phyloP scores from a whole-genome alignment of 495 filamentous ascomycete species.

The Penicillium fimorum region DNA sequence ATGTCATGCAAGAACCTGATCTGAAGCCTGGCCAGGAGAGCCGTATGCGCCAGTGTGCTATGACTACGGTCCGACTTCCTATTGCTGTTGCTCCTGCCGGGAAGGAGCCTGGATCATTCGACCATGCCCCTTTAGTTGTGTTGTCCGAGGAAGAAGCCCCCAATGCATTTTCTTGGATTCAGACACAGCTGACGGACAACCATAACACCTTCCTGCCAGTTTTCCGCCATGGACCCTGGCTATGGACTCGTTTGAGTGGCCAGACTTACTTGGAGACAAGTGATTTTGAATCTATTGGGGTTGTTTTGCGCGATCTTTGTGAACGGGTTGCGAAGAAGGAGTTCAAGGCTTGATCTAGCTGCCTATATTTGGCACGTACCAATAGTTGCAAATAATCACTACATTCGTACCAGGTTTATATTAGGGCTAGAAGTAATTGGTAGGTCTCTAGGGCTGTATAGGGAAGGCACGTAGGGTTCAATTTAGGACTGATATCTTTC shows the following conservation, averaged over 20 bases:
- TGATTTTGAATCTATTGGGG: slow-evolving; percentile 74
- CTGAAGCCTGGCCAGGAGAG: slow-evolving; percentile 49
- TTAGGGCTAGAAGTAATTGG: not conserved
- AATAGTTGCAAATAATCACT: not conserved
- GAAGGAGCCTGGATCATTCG: not conserved
- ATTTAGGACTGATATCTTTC: too few relatives aligned
- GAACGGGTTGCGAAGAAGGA: slow-evolving; percentile 57
- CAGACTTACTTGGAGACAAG: slow-evolving; percentile 75
- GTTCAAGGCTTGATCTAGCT: slow-evolving; percentile 19
- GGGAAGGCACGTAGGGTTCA: not conserved
- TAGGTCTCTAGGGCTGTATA: not conserved
- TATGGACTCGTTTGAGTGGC: slow-evolving; percentile 72
- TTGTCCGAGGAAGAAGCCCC: slow-evolving; percentile 35
- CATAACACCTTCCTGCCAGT: slow-evolving; percentile 70
- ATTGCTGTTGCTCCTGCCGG: slow-evolving; percentile 39
- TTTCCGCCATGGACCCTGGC: slow-evolving; percentile 53
- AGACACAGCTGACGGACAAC: slow-evolving; percentile 52
- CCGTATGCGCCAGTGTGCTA: slow-evolving; percentile 47
- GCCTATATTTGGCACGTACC: too few relatives aligned
- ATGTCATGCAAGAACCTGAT: slow-evolving; percentile 54
- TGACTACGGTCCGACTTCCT: slow-evolving; percentile 76
- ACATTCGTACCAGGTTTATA: not conserved
- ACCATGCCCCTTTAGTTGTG: slow-evolving; percentile 16
- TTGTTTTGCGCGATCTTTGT: slow-evolving; percentile 60
- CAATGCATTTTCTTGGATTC: slow-evolving; percentile 55